Evolutionary conservation across 495 filamentous ascomycete species (phyloP).

Genomic region (Aspergillus heteromorphus): DNA sequence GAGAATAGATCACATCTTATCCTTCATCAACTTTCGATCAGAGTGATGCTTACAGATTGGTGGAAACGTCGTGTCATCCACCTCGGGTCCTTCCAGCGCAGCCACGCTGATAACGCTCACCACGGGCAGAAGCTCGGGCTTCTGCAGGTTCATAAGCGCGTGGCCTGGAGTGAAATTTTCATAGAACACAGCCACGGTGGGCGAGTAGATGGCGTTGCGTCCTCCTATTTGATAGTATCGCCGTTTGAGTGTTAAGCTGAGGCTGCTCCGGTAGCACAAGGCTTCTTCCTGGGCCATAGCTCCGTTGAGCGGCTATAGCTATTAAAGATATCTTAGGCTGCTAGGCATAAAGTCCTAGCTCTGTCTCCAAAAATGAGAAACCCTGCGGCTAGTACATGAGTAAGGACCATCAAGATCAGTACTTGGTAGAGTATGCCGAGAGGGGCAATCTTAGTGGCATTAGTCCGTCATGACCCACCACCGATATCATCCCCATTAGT

Average conservation of each 20-base stretch:
- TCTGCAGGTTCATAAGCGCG: conserved; percentile 30
- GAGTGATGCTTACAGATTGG: conserved; percentile 23
- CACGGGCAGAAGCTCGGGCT: conserved; percentile 36
- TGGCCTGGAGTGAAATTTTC: conserved; percentile 35
- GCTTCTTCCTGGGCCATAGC: conserved; percentile 59
- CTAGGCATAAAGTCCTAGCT: no score
- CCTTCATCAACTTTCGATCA: conserved; percentile 47
- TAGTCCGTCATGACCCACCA: no score
- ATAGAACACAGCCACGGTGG: conserved; percentile 52
- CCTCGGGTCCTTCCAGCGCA: conserved; percentile 43
- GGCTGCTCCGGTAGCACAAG: conserved; percentile 59
- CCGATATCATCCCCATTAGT: no score
- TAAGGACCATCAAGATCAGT: no score
- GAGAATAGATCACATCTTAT: conserved; percentile 55
- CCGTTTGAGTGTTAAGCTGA: conserved; percentile 45
- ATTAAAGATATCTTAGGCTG: no score
- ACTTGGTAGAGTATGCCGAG: no score
- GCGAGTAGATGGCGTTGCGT: conserved; percentile 53
- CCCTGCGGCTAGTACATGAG: no score
- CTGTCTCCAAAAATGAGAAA: no score
- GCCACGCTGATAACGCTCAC: conserved; percentile 56
- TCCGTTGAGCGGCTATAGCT: conserved; percentile 44
- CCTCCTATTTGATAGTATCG: conserved; percentile 53
- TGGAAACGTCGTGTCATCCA: conserved; percentile 19
- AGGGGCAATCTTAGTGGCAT: no score